Evolutionary conservation across 306 rosid genomes (phyloP).

Genomic region (Cicer chorassanicum): DNA sequence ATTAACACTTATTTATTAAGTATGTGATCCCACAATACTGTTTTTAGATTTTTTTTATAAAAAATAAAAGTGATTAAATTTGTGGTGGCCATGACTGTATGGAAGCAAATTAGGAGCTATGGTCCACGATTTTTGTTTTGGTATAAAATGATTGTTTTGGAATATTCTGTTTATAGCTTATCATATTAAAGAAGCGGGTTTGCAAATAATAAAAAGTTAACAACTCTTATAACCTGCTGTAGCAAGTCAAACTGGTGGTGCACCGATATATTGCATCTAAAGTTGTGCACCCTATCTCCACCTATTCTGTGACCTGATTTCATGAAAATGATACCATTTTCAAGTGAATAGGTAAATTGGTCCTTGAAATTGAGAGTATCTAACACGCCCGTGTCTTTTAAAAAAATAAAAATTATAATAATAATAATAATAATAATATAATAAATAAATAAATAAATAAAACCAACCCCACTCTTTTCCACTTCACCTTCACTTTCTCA

Average conservation of each 20-base stretch:
- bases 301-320: neutral
- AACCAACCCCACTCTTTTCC: too few relatives aligned
- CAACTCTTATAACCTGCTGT: neutral
- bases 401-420: too few relatives aligned
- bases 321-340: neutral
- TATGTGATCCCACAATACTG: neutral
- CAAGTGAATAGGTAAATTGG: neutral
- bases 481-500: too few relatives aligned
- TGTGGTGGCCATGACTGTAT: neutral
- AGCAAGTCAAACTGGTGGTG: neutral
- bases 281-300: neutral
- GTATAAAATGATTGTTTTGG: neutral
- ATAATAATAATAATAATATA: too few relatives aligned
- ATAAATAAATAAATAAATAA: too few relatives aligned
- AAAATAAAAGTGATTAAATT: neutral
- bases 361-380: neutral
- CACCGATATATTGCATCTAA: neutral
- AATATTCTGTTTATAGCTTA: neutral
- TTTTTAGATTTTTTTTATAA: neutral
- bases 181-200: neutral
- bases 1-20: too few relatives aligned
- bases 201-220: neutral
- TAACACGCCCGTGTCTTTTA: too few relatives aligned
- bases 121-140: neutral
- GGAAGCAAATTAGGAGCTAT: neutral